These are phyloP conservation scores for Zygoascus hellenicus DNA, from an alignment of 1,139 yeast species.

Conservation along the genomic window DNA sequence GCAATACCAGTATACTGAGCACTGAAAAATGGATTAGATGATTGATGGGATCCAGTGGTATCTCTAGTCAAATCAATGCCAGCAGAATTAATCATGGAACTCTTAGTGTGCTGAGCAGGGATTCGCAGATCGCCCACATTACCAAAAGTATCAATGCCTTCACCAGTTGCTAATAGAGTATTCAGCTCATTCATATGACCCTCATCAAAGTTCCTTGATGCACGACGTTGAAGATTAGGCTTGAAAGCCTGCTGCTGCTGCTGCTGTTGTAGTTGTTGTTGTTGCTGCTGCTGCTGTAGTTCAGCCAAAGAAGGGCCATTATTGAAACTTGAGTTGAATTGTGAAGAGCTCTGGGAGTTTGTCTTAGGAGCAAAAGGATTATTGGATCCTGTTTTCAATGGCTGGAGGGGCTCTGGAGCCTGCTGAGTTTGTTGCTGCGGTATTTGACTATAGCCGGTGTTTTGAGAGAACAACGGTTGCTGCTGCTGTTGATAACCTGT, in stretches of 20 bases:
- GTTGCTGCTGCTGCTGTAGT: constrained; percentile 32
- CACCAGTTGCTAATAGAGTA: constrained; percentile 72
- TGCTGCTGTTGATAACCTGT: constrained; percentile 30
- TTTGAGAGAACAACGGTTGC: constrained; percentile 37
- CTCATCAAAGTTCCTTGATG: constrained; percentile 20
- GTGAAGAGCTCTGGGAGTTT: constrained; percentile 20
- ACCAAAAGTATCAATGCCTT: constrained; percentile 94
- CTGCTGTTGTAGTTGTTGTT: constrained; percentile 18
- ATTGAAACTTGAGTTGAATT: constrained; percentile 11
- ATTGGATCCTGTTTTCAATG: constrained; percentile 75
- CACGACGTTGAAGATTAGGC: constrained; percentile 14
- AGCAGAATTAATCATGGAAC: constrained; percentile 78
- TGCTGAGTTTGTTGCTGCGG: constrained; percentile 39
- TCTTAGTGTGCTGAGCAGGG: constrained; percentile 88
- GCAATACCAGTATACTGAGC: constrained; percentile 74
- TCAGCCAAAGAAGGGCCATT: constrained; percentile 20
- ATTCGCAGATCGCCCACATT: constrained; percentile 84
- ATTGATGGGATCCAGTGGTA: constrained; percentile 36
- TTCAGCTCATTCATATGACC: constrained; percentile 52
- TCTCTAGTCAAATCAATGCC: constrained; percentile 49
- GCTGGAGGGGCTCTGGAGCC: constrained; percentile 42
- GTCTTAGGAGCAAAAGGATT: constrained; percentile 72
- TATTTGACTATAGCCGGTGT: constrained; percentile 17
- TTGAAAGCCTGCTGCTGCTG: constrained; percentile 36
- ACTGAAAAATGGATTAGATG: constrained; percentile 67